Conservation (phyloP, 2,329 filamentous ascomycete species). For the Colletotrichum godetiae region DNA sequence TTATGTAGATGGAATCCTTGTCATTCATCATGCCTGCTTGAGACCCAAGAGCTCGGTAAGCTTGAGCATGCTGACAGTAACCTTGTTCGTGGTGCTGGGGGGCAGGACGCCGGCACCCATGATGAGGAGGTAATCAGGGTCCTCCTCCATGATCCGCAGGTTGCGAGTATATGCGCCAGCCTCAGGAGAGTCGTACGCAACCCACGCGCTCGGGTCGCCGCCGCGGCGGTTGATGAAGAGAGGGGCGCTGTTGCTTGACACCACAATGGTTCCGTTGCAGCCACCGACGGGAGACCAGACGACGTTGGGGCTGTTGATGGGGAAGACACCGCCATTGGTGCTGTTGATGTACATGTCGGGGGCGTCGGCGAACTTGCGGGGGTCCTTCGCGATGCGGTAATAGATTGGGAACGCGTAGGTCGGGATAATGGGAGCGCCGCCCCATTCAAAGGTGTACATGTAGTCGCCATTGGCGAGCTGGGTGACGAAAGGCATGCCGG, state of each 20-base stretch:
- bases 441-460: conserved; percentile 74
- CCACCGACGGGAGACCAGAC: conserved; percentile 57
- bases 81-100: conserved; percentile 57
- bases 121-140: conserved; percentile 52
- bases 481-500: conserved; percentile 75
- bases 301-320: conserved; percentile 55
- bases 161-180: conserved; percentile 51
- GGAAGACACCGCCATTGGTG: conserved; percentile 45
- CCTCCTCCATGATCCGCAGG: conserved; percentile 48
- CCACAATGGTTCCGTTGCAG: conserved; percentile 57
- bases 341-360: conserved; percentile 46
- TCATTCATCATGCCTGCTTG: conserved; percentile 8
- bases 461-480: conserved; percentile 69
- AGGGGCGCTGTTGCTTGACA: conserved; percentile 50
- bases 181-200: conserved; percentile 47
- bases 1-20: background rate
- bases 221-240: conserved; percentile 56
- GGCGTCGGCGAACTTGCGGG: conserved; percentile 49
- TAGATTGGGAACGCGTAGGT: conserved; percentile 55
- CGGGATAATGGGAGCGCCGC: conserved; percentile 52
- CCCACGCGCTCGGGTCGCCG: conserved; percentile 51
- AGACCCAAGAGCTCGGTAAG: conserved; percentile 39
- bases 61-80: conserved; percentile 50
- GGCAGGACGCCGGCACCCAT: conserved; percentile 58
- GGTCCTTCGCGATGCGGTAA: conserved; percentile 55